These are phyloP conservation scores for Cichorium intybus DNA, from an alignment of 140 eudicot species.

Conservation along the genomic window DNA sequence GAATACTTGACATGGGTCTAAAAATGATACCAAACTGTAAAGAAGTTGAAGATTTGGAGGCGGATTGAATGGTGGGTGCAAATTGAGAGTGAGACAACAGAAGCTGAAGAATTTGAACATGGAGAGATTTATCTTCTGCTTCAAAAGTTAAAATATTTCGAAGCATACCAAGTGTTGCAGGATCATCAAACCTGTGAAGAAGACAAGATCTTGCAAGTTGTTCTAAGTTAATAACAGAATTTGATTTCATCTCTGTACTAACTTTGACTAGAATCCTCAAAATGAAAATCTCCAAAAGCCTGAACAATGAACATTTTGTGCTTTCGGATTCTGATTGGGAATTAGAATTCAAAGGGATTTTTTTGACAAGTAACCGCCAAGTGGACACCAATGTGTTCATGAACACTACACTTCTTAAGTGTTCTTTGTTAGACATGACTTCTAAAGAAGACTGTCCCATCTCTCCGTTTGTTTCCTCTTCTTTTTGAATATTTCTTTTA, in stretches of 20 bases:
- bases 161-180: conserved; percentile 49
- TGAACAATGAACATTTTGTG: conserved; percentile 36
- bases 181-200: conserved; percentile 78
- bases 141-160: conserved; percentile 40
- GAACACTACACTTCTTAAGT: conserved; percentile 37
- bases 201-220: conserved; percentile 61
- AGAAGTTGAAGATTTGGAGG: conserved; percentile 30
- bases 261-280: conserved; percentile 42
- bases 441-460: conserved; percentile 18
- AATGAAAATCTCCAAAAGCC: conserved; percentile 61
- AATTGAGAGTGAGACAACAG: conserved; percentile 80
- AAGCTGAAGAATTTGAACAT: conserved; percentile 51
- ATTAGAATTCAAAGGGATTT: conserved; percentile 29
- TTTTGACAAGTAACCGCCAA: conserved; percentile 63
- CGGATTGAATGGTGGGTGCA: conserved; percentile 41
- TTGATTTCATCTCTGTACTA: conserved; percentile 32
- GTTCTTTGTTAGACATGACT: conserved; percentile 27
- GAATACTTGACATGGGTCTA: conserved; percentile 77
- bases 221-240: conserved; percentile 52
- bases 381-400: conserved; percentile 48
- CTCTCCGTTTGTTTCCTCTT: conserved; percentile 17
- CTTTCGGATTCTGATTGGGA: conserved; percentile 18
- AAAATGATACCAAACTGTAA: conserved; percentile 58
- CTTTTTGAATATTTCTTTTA: conserved; percentile 11
- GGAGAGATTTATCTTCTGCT: conserved; percentile 46